Evolutionary conservation across 371 early-diverging fungal species (phyloP).

Genomic region (Apophysomyces variabilis): DNA sequence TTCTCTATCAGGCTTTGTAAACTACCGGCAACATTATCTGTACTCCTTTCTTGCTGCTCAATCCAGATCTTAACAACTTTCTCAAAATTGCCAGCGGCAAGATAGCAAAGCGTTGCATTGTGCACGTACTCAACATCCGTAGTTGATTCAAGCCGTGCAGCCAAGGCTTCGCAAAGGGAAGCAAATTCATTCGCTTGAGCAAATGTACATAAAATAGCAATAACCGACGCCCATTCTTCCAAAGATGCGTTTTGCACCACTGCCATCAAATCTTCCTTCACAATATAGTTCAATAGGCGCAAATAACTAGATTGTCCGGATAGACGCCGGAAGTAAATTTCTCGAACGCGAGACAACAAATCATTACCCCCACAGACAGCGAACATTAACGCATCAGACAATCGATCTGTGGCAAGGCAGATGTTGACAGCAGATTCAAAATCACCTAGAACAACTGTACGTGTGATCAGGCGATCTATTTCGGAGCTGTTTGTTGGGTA

Average conservation of each 20-base stretch:
- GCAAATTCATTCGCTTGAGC: constrained; percentile 81
- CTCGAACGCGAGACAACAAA: constrained; percentile 79
- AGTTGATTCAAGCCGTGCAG: constrained; percentile 66
- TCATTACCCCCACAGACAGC: constrained; percentile 91
- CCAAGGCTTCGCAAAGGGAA: constrained; percentile 73
- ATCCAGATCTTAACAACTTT: constrained; percentile 90
- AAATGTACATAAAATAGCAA: constrained; percentile 93
- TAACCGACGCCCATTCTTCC: constrained; percentile 90
- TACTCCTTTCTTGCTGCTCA: constrained; percentile 37
- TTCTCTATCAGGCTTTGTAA: constrained; percentile 89
- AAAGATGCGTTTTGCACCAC: constrained; percentile 79
- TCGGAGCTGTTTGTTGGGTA: constrained; percentile 65
- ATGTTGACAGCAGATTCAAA: constrained; percentile 89
- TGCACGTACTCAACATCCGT: constrained; percentile 40
- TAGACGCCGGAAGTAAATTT: constrained; percentile 79
- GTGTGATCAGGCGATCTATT: constrained; percentile 81
- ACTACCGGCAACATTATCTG: constrained; percentile 26
- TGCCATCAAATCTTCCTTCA: constrained; percentile 78
- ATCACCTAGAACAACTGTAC: constrained; percentile 86
- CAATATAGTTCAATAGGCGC: constrained; percentile 82
- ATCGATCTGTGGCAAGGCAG: constrained; percentile 80
- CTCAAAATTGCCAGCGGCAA: constrained; percentile 88
- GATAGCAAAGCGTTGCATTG: constrained; percentile 87
- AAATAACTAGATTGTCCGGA: constrained; percentile 66
- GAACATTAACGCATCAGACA: constrained; percentile 91